phyloP scores from a whole-genome alignment of 2,329 filamentous ascomycete species.

The Knoxdaviesia proteae region DNA sequence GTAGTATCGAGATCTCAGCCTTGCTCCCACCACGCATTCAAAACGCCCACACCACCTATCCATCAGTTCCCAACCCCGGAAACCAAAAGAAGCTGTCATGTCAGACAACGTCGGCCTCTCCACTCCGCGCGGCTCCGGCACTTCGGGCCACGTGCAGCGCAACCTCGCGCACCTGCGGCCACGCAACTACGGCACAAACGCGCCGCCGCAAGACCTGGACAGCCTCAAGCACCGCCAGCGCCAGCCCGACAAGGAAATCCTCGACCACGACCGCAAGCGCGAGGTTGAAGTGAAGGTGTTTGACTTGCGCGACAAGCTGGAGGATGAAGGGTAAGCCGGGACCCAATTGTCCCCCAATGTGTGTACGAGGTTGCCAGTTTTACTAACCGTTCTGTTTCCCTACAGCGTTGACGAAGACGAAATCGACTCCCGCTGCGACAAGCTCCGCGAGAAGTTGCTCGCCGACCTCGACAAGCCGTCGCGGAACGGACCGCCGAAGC shows the following conservation, averaged over 20 bases:
- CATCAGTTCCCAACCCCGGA: neutral
- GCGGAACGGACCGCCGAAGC: constrained; percentile 9
- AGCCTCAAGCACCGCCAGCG: constrained; percentile 54
- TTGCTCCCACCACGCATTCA: neutral
- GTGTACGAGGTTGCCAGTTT: neutral
- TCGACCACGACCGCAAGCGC: constrained; percentile 83
- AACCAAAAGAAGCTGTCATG: constrained; percentile 29
- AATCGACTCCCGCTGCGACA: constrained; percentile 46
- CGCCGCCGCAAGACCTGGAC: constrained; percentile 49
- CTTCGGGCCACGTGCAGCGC: constrained; percentile 91
- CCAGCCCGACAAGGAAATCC: constrained; percentile 75
- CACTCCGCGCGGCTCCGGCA: constrained; percentile 85
- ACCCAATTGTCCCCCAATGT: no score
- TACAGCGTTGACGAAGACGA: constrained; percentile 64
- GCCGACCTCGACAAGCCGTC: constrained; percentile 15
- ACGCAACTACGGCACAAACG: constrained; percentile 43
- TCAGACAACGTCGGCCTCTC: constrained; percentile 92
- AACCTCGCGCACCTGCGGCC: constrained; percentile 78
- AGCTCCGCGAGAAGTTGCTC: constrained; percentile 18
- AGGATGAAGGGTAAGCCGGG: constrained; percentile 54
- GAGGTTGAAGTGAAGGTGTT: constrained; percentile 88
- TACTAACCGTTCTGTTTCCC: neutral
- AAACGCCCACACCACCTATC: neutral
- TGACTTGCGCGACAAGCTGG: constrained; percentile 72
- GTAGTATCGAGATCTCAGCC: neutral